phyloP scores from a whole-genome alignment of 257 asterid species.

The Salvia splendens region DNA sequence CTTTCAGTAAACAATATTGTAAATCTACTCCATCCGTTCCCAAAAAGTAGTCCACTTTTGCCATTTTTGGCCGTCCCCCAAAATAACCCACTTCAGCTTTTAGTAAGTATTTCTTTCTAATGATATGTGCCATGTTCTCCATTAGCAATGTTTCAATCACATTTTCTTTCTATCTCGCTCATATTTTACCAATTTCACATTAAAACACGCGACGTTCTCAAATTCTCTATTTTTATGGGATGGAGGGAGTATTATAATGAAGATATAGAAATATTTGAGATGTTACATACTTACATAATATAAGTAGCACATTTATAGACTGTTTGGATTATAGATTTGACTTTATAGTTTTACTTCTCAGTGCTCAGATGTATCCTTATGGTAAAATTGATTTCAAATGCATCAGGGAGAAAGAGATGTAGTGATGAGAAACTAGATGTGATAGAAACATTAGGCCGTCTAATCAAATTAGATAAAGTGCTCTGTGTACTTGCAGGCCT shows the following conservation, averaged over 20 bases:
- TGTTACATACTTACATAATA: background rate
- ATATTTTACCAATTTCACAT: no score
- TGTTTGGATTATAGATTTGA: background rate
- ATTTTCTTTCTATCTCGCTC: no score
- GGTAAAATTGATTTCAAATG: slow-evolving; percentile 14
- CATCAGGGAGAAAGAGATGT: background rate
- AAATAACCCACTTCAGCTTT: no score
- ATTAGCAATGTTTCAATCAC: no score
- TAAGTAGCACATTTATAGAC: slow-evolving; percentile 2
- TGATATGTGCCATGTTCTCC: no score
- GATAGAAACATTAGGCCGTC: slow-evolving; percentile 7
- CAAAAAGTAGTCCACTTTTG: no score
- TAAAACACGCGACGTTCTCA: no score
- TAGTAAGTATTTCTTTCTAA: no score
- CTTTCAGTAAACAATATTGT: slow-evolving; percentile 1
- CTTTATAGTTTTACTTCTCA: background rate
- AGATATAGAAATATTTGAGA: slow-evolving; percentile 4
- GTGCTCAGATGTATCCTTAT: slow-evolving; percentile 1
- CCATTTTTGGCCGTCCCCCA: no score
- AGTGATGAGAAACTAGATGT: background rate
- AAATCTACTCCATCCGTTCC: no score
- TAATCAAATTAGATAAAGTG: background rate
- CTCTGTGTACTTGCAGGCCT: slow-evolving; percentile 12
- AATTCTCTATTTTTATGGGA: no score
- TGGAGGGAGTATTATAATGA: background rate